phyloP scores from a whole-genome alignment of 768 basidiomycete genomes.

The Favolaschia claudopus region DNA sequence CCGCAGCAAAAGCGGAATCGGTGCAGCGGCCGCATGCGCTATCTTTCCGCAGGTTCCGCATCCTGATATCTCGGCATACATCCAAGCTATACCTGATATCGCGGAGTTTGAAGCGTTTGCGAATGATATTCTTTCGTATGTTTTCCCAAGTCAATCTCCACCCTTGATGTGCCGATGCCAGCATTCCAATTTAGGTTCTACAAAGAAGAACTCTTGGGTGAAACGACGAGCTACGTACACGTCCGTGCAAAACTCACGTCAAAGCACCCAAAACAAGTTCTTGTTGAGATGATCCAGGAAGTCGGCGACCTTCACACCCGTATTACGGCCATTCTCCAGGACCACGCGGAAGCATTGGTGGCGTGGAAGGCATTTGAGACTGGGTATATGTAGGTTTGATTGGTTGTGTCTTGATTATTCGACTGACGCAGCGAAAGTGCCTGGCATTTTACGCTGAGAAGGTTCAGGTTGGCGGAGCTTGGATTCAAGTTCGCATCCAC shows the following conservation, averaged over 20 bases:
- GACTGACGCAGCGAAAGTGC: too few relatives aligned
- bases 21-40: neutral
- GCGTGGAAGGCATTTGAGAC: neutral
- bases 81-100: slow-evolving; percentile 3
- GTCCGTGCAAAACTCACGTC: neutral
- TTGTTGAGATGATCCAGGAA: slow-evolving; percentile 1
- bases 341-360: neutral
- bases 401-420: too few relatives aligned
- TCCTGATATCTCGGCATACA: neutral
- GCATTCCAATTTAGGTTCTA: neutral
- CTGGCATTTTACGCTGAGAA: too few relatives aligned
- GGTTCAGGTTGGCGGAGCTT: too few relatives aligned
- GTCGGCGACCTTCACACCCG: neutral
- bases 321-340: neutral
- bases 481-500: too few relatives aligned
- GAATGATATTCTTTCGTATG: slow-evolving; percentile 9
- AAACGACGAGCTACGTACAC: neutral
- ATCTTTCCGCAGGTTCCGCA: neutral
- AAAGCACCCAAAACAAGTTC: neutral
- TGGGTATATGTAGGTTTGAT: neutral
- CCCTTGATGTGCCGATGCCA: neutral
- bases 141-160: neutral
- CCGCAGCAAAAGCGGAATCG: neutral
- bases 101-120: neutral
- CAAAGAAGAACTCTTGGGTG: slow-evolving; percentile 2